phyloP scores from a whole-genome alignment of 129 eudicot genomes.

The Pittosporum tobira region DNA sequence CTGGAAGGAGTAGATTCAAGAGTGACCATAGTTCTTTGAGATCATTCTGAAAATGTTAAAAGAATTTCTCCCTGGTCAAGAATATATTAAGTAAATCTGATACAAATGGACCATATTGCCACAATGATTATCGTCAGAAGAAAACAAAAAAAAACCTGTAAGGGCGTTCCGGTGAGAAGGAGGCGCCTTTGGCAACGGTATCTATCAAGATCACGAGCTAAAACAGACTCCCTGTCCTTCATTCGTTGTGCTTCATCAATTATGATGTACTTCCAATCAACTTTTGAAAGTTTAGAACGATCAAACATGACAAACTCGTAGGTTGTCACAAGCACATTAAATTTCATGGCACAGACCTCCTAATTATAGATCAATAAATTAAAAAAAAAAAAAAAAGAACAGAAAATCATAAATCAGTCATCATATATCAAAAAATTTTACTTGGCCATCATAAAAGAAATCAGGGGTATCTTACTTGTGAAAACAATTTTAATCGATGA shows the following conservation, averaged over 20 bases:
- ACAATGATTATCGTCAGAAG: too few relatives aligned
- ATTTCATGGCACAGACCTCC: conserved; percentile 90
- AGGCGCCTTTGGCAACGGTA: conserved; percentile 98
- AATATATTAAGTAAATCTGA: too few relatives aligned
- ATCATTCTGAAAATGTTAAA: conserved; percentile 95
- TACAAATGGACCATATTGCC: too few relatives aligned
- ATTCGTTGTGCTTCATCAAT: conserved; percentile 98
- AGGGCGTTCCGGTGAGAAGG: conserved; percentile 93
- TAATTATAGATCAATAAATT: conserved; percentile 15
- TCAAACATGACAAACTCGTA: conserved; percentile 96
- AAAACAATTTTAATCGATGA: conserved; percentile 75
- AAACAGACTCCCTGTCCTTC: conserved; percentile 97
- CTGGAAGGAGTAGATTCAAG: conserved; percentile 87
- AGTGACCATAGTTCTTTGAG: conserved; percentile 98
- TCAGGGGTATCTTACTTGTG: conserved; percentile 58
- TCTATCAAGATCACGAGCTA: conserved; percentile 95
- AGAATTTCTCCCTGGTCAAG: too few relatives aligned
- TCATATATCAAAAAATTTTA: not conserved
- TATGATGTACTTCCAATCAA: conserved; percentile 92
- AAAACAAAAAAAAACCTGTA: conserved; percentile 50
- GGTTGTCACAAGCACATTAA: conserved; percentile 95
- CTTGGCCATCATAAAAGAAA: not conserved
- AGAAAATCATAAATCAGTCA: too few relatives aligned
- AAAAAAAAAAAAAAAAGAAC: too few relatives aligned
- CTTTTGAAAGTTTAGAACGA: conserved; percentile 75